phyloP scores from a whole-genome alignment of 805 yeast genomes.

The Yarrowia alimentaria region DNA sequence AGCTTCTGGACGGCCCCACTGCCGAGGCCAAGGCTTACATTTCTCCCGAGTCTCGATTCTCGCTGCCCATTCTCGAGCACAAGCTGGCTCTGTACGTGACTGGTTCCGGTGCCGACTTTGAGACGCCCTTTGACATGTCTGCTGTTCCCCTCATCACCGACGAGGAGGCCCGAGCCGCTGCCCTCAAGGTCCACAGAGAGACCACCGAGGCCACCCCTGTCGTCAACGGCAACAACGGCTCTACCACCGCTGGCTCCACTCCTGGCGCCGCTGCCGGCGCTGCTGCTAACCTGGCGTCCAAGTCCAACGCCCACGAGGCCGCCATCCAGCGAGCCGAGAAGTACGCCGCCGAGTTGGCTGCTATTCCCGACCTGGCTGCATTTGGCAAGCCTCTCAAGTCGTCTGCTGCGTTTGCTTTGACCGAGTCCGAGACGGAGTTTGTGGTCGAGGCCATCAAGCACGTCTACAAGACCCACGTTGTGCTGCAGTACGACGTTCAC shows the following conservation, averaged over 20 bases:
- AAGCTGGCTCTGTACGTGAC: slow-evolving; percentile 70
- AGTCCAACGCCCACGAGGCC: slow-evolving; percentile 30
- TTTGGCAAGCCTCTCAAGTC: slow-evolving; percentile 78
- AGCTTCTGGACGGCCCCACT: slow-evolving; percentile 51
- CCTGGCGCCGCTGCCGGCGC: slow-evolving; percentile 37
- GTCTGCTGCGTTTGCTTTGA: slow-evolving; percentile 61
- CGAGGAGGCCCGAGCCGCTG: slow-evolving; percentile 42
- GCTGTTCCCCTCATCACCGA: slow-evolving; percentile 54
- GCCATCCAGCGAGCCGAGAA: slow-evolving; percentile 35
- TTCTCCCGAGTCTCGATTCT: slow-evolving; percentile 65
- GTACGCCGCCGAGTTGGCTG: slow-evolving; percentile 65
- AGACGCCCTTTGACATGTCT: slow-evolving; percentile 67
- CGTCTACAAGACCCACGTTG: slow-evolving; percentile 66
- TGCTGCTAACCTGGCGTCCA: slow-evolving; percentile 30
- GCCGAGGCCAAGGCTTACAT: slow-evolving; percentile 49
- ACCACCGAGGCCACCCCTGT: slow-evolving; percentile 54
- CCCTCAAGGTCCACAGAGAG: slow-evolving; percentile 51
- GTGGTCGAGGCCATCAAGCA: slow-evolving; percentile 84
- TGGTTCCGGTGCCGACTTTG: slow-evolving; percentile 46
- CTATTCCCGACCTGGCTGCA: slow-evolving; percentile 66
- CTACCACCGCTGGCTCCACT: slow-evolving; percentile 37
- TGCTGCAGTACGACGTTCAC: slow-evolving; percentile 77
- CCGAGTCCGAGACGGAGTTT: slow-evolving; percentile 92
- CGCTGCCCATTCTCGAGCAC: slow-evolving; percentile 73
- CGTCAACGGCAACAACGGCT: slow-evolving; percentile 38